A percentile compares a stretch with the other conserved stretches of the same genome.
Evolutionary conservation across 495 filamentous ascomycete genomes (phyloP).

Genomic region (Podospora sp.): DNA sequence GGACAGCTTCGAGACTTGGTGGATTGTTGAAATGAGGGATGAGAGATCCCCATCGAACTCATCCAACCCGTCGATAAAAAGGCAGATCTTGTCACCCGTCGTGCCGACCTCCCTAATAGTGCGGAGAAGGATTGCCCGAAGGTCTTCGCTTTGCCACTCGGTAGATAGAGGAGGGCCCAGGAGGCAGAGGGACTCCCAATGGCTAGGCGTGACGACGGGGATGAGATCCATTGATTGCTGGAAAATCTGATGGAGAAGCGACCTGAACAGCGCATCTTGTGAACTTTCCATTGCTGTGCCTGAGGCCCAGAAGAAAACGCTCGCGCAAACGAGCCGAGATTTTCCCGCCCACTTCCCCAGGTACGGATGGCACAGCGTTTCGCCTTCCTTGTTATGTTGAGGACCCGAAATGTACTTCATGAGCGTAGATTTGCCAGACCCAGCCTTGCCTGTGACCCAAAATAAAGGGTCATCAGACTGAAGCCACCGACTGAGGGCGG

Average conservation of each 20-base stretch:
- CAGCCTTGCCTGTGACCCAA: not conserved
- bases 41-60: not conserved
- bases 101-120: not conserved
- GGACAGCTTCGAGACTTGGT: not conserved
- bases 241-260: not conserved
- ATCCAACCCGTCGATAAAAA: conserved; percentile 7
- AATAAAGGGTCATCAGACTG: not conserved
- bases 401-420: not conserved
- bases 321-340: not conserved
- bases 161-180: not conserved
- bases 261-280: not conserved
- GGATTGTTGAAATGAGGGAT: not conserved
- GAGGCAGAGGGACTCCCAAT: not conserved
- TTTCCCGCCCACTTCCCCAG: not conserved
- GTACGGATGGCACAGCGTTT: not conserved
- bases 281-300: not conserved
- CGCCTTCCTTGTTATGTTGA: not conserved
- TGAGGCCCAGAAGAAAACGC: not conserved
- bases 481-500: too few species aligned
- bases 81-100: not conserved
- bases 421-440: not conserved
- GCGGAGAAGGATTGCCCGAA: not conserved
- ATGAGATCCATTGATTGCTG: not conserved
- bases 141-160: not conserved
- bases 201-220: not conserved